These are phyloP conservation scores for Scenedesmus sp. DNA, from an alignment of 163 green algal genomes.

Conservation along the genomic window DNA sequence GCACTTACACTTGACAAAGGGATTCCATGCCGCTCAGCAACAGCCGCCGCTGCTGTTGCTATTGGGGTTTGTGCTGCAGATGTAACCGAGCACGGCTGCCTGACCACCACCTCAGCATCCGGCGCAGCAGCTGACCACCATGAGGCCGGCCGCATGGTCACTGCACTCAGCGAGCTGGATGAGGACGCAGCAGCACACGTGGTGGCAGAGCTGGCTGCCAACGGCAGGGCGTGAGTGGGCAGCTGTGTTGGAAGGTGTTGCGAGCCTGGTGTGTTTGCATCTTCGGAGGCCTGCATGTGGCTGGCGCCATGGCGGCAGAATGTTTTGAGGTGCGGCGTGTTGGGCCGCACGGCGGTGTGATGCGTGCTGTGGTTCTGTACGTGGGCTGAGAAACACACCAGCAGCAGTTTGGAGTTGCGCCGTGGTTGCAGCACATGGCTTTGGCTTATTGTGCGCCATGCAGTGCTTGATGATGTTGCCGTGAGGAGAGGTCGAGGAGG, in stretches of 20 bases:
- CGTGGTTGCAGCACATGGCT: too few relatives aligned
- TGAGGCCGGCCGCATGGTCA: not conserved
- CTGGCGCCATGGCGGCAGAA: too few relatives aligned
- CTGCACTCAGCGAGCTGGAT: constrained; percentile 3
- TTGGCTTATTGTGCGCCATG: too few relatives aligned
- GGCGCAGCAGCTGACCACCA: not conserved
- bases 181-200: not conserved
- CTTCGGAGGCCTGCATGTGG: not conserved
- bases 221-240: not conserved
- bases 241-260: not conserved
- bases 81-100: constrained; percentile 47
- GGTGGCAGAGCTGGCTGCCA: not conserved
- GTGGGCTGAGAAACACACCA: too few relatives aligned
- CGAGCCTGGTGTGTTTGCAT: not conserved
- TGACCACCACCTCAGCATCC: not conserved
- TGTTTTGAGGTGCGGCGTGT: not conserved
- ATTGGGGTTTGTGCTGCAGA: not conserved
- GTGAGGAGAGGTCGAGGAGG: too few relatives aligned
- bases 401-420: too few relatives aligned
- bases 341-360: not conserved
- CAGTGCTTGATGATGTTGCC: too few relatives aligned
- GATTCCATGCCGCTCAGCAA: not conserved
- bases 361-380: not conserved
- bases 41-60: not conserved
- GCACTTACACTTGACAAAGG: not conserved